These are phyloP conservation scores for Talaromyces liani DNA, from an alignment of 495 filamentous ascomycete genomes.

Conservation along the genomic window DNA sequence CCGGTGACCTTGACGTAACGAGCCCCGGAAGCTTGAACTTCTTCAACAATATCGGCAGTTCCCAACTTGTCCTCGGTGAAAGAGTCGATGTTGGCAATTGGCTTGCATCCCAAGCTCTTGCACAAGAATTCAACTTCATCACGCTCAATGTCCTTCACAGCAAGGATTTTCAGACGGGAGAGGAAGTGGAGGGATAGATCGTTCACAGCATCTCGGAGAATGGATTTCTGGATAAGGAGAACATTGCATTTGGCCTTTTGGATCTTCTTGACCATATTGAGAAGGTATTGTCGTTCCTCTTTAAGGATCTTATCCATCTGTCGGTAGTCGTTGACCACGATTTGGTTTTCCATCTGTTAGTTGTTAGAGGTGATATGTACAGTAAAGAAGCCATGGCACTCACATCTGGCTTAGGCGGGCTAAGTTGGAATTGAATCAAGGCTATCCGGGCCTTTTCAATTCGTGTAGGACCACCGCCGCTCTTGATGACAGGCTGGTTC, in stretches of 20 bases:
- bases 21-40: slow-evolving; percentile 76
- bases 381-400: slow-evolving; percentile 19
- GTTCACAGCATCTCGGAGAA: slow-evolving; percentile 95
- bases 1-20: slow-evolving; percentile 93
- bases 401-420: slow-evolving; percentile 95
- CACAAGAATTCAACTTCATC: slow-evolving; percentile 99
- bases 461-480: slow-evolving; percentile 78
- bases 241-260: slow-evolving; percentile 99
- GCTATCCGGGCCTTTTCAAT: slow-evolving; percentile 98
- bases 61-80: slow-evolving; percentile 99
- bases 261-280: slow-evolving; percentile 99
- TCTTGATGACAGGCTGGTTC: slow-evolving; percentile 89
- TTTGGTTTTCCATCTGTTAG: slow-evolving; percentile 95
- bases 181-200: slow-evolving; percentile 96
- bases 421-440: slow-evolving; percentile 96
- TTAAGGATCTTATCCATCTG: slow-evolving; percentile 99
- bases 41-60: slow-evolving; percentile 90
- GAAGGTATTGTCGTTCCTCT: slow-evolving; percentile 93
- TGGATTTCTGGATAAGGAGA: slow-evolving; percentile 96
- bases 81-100: slow-evolving; percentile 95
- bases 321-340: slow-evolving; percentile 96
- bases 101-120: slow-evolving; percentile 97
- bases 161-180: slow-evolving; percentile 90
- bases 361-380: slow-evolving; percentile 1
- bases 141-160: slow-evolving; percentile 93